A percentile compares a stretch with the other conserved stretches of the same genome.
Conservation (phyloP, 192 early-diverging fungal genomes). For the Podila horticola region DNA sequence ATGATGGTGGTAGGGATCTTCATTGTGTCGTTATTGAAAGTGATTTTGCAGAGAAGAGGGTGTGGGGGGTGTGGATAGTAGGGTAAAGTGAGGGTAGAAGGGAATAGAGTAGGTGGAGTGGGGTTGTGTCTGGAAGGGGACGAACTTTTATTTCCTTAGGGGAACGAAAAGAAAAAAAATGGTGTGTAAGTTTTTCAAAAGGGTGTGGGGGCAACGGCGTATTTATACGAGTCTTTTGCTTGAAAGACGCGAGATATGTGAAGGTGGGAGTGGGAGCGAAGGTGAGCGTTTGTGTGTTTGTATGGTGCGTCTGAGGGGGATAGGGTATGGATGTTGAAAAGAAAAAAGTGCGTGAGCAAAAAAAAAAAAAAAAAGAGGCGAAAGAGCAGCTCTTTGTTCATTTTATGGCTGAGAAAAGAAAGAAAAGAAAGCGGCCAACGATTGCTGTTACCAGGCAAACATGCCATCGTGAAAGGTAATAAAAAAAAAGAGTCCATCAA, state of each 20-base stretch:
- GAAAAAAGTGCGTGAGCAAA: not conserved
- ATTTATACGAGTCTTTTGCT: conserved; percentile 15
- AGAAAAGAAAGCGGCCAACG: conserved; percentile 9
- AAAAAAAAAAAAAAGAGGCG: not conserved
- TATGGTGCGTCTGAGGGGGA: no score
- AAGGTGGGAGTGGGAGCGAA: not conserved
- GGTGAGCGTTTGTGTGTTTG: no score
- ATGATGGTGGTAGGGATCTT: conserved; percentile 38
- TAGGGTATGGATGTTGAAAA: not conserved
- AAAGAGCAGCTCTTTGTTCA: conserved; percentile 8
- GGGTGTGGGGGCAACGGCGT: not conserved
- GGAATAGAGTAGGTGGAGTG: not conserved
- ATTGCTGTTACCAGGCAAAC: conserved; percentile 3
- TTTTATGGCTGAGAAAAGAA: not conserved
- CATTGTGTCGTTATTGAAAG: conserved; percentile 13
- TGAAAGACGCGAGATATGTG: not conserved
- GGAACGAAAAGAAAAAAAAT: not conserved
- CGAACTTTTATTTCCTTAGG: conserved; percentile 3
- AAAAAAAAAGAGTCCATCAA: no score
- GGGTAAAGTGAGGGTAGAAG: not conserved
- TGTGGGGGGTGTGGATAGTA: conserved; percentile 6
- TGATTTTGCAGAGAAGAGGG: not conserved
- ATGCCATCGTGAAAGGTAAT: no score
- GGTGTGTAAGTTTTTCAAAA: conserved; percentile 1
- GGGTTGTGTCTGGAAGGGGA: not conserved